Evolutionary conservation across 2,329 filamentous ascomycete genomes (phyloP), one percentile per base, ranked within the genome.

Genomic region (Phialocephala subalpina): DNA sequence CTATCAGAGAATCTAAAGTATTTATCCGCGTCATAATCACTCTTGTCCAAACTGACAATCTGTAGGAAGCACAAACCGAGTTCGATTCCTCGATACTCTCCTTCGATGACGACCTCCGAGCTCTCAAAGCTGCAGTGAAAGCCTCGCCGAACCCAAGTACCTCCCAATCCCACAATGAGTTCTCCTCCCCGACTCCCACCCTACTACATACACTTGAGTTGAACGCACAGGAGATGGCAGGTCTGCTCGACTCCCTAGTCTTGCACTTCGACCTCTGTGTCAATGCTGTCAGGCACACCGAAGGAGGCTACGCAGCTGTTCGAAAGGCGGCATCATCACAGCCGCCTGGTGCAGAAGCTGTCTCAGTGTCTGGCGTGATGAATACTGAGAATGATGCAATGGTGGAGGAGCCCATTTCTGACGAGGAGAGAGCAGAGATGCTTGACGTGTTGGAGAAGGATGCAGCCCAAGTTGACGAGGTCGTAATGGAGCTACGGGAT

Each of bases 251-350:
- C 64, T 93, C 91, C 0, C 82, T 98, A 3, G 94, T 93, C 8
- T 87, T 86, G 29, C 95, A 98, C 79, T 97, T 97, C 76, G 95
- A 98, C 77, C 87, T 97, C 70, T 97, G 95, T 77, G 92, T 97
- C 16, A 95, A 91, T 0, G 95, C 95, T 0, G 90, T 97, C 52
- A 92, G 94, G 66, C 93, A 95, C 59, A 97, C 94, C 2, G 94
- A 97, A 80, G 92, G 91, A 35, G 92, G 90, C 5, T 88, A 89
- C 14, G 90, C 88, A 5, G 91, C 90, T 6, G 87, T 89, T 12
- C 85, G 87, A 59, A 90, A 88, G 69, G 90, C 88, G 0, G 90
- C 90, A 52, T 90, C 92, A 70, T 85, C 85, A 35, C 81, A 82
- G 45, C 78, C 86, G 75, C 68, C 84, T 79, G 64, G 75, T 56